phyloP scores from a whole-genome alignment of 2,329 filamentous ascomycete species.

The Akanthomyces uredinophilus region DNA sequence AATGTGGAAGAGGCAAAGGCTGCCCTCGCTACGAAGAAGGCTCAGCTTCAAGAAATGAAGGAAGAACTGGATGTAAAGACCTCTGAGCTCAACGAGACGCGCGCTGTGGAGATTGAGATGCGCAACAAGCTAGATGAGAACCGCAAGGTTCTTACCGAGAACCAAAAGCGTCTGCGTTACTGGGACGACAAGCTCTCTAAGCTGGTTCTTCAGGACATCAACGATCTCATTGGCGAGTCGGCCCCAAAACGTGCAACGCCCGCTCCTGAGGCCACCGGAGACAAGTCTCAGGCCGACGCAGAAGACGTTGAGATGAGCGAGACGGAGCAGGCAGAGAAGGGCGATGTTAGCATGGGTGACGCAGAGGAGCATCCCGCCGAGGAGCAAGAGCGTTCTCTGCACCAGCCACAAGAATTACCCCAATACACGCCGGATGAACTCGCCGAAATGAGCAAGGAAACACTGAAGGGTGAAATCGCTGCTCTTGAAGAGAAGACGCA shows the following conservation, averaged over 20 bases:
- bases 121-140: conserved; percentile 96
- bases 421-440: conserved; percentile 70
- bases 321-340: conserved; percentile 23
- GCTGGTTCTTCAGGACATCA: conserved; percentile 74
- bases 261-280: conserved; percentile 16
- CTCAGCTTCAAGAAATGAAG: conserved; percentile 75
- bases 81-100: conserved; percentile 78
- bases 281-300: conserved; percentile 23
- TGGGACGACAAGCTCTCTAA: conserved; percentile 90
- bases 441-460: conserved; percentile 58
- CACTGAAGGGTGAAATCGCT: conserved; percentile 57
- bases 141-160: conserved; percentile 81
- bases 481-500: conserved; percentile 66
- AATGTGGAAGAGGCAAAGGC: conserved; percentile 79
- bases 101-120: conserved; percentile 94
- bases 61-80: conserved; percentile 81
- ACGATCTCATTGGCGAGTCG: conserved; percentile 52
- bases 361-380: not conserved
- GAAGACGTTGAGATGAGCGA: conserved; percentile 29
- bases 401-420: conserved; percentile 58
- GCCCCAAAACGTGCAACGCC: conserved; percentile 24
- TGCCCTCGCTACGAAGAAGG: conserved; percentile 70
- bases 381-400: conserved; percentile 21
- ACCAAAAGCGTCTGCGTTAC: conserved; percentile 75
- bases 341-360: conserved; percentile 15